Evolutionary conservation across 768 basidiomycete species (phyloP).

Genomic region (Tulasnella sp.): DNA sequence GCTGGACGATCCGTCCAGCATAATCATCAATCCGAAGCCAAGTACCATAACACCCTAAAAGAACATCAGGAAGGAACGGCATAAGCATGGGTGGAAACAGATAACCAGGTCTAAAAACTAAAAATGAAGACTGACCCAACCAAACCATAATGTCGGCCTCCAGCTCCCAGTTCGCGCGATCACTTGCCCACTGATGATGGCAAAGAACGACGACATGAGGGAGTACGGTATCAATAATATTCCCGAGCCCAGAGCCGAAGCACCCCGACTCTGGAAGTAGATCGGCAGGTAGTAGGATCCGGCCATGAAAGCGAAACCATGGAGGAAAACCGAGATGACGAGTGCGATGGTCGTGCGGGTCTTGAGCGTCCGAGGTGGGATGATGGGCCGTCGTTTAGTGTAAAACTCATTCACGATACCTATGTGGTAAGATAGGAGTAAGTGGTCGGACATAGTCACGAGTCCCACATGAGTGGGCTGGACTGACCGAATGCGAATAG

Average conservation of each 20-base stretch:
- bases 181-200: slow-evolving; percentile 45
- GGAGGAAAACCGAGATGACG: slow-evolving; percentile 47
- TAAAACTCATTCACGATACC: slow-evolving; percentile 41
- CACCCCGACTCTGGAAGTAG: slow-evolving; percentile 68
- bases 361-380: slow-evolving; percentile 69
- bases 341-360: slow-evolving; percentile 63
- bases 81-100: no score
- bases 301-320: slow-evolving; percentile 51
- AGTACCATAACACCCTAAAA: slow-evolving; percentile 35
- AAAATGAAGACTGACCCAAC: slow-evolving; percentile 30
- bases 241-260: slow-evolving; percentile 58
- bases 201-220: slow-evolving; percentile 42
- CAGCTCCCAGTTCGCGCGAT: slow-evolving; percentile 40
- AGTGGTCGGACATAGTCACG: no score
- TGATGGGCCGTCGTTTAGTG: slow-evolving; percentile 55
- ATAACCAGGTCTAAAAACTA: no score
- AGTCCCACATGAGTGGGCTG: not conserved
- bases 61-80: not conserved
- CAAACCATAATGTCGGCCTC: slow-evolving; percentile 43
- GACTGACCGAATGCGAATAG: slow-evolving; percentile 39
- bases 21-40: slow-evolving; percentile 64
- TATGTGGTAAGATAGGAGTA: not conserved
- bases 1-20: slow-evolving; percentile 47
- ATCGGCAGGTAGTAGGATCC: slow-evolving; percentile 52
- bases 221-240: slow-evolving; percentile 60